phyloP scores from a whole-genome alignment of 768 basidiomycete genomes.

The Lyophyllum shimeji region DNA sequence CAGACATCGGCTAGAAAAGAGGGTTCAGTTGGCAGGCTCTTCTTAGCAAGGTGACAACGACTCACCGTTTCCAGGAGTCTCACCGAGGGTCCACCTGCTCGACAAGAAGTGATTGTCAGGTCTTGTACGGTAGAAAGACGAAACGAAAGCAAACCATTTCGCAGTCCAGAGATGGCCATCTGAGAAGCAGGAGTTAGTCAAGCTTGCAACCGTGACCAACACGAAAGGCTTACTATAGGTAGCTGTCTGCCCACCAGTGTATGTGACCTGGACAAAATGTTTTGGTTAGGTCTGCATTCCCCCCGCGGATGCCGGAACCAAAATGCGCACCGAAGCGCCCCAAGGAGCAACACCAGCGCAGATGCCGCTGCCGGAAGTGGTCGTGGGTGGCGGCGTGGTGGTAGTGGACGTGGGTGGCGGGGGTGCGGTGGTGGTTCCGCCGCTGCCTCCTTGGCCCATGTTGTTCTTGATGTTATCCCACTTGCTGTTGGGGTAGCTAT shows the following conservation, averaged over 20 bases:
- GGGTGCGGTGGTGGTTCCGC: conserved; percentile 23
- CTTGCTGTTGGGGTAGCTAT: conserved; percentile 64
- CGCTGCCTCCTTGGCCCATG: conserved; percentile 37
- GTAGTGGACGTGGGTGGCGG: conserved; percentile 20
- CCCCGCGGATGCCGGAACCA: not conserved
- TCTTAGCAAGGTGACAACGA: not conserved
- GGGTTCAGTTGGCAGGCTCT: not conserved
- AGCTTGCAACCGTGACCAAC: not conserved
- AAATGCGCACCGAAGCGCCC: conserved; percentile 35
- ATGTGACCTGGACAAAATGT: conserved; percentile 33
- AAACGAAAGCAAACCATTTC: conserved; percentile 38
- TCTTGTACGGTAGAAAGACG: not conserved
- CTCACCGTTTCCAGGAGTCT: conserved; percentile 55
- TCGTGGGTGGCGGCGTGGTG: conserved; percentile 23
- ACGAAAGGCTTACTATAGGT: conserved; percentile 39
- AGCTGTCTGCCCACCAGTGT: conserved; percentile 43
- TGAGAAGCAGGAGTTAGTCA: conserved; percentile 16
- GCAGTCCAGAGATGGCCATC: conserved; percentile 58
- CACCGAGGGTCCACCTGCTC: conserved; percentile 52
- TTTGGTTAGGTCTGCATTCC: not conserved
- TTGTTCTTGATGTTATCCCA: conserved; percentile 71
- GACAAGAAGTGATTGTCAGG: not conserved
- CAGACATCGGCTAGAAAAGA: conserved; percentile 49
- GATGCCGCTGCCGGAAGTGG: conserved; percentile 22
- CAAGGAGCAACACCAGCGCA: conserved; percentile 51